These are phyloP conservation scores for Golubevia sp. DNA, from an alignment of 1,284 basidiomycete species.

Conservation along the genomic window DNA sequence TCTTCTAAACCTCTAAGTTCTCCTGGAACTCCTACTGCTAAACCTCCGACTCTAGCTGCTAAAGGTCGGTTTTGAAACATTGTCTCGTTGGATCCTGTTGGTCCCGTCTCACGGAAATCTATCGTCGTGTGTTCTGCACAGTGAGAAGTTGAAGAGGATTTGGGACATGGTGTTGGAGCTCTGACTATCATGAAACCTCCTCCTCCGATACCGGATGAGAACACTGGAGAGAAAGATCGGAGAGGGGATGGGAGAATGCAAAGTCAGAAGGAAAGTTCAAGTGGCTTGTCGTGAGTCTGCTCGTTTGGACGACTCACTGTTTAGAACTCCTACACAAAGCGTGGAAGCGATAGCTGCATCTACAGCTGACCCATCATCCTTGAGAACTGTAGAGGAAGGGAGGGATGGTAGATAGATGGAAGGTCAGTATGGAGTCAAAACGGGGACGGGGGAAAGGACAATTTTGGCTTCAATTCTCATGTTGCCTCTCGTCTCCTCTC, in stretches of 20 bases:
- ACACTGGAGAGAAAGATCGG: conserved; percentile 64
- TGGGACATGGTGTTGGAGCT: conserved; percentile 65
- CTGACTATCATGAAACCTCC: conserved; percentile 90
- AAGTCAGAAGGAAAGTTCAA: conserved; percentile 4
- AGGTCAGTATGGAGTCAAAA: background rate
- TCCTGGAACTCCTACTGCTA: conserved; percentile 82
- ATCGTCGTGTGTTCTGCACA: conserved; percentile 61
- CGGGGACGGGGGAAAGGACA: no score
- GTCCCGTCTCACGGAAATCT: conserved; percentile 87
- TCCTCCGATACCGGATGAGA: conserved; percentile 81
- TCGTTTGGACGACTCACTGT: conserved; percentile 47
- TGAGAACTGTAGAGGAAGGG: conserved; percentile 27
- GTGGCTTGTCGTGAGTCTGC: background rate
- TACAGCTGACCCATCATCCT: conserved; percentile 83
- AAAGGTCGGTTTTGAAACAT: conserved; percentile 67
- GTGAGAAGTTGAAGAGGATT: background rate
- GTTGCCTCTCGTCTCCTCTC: no score
- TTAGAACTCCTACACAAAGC: conserved; percentile 66
- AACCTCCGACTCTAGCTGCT: conserved; percentile 73
- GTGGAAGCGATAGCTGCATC: conserved; percentile 82
- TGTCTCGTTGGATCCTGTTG: conserved; percentile 71
- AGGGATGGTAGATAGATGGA: no score
- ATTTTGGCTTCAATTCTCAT: no score
- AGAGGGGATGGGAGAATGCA: conserved; percentile 31
- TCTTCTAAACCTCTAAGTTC: conserved; percentile 82